Base-by-base conservation (phyloP, 805 yeast species). In the Metschnikowia gelsemii region DNA sequence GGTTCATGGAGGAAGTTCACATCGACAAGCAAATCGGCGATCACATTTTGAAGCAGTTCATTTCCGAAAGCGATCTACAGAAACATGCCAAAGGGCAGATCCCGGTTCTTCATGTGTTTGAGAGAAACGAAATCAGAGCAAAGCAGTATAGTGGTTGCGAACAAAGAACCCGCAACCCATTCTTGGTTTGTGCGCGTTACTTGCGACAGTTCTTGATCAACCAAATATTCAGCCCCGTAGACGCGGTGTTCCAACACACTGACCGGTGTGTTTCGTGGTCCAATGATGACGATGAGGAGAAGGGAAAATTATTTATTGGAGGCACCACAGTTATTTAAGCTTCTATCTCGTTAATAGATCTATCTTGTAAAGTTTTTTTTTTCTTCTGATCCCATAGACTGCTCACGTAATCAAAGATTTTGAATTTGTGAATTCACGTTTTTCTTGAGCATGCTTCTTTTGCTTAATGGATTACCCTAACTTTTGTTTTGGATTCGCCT, bases 1-100 rank as follows among this genome's bases (percentile, higher is more conserved):
- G 82, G 3, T 77, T 75, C 54, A 72, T 71, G 75, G 76, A 72
- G 48, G 38, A 56, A 43, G 54, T 59, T 8, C 34, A 30, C 27
- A 49, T 61, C 14, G 59, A 56, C 41, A 25, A 45, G 12, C 50
- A 40, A 3, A 47, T 61, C 37, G 52, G 49, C 25, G 35, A 51
- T 11, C 41, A 32, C 22, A 62, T 63, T 6, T 45, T 62, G 33
- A 38, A 42, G 18, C 28, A 54, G 12, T 43, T 61, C 28, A 58
- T 62, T 2, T 57, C 44, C 24, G 47, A 50, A 14, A 36, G 23
- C 2, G 45, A 34, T 3, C 34, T 56, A 38, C 45, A 36, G 19
- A 22, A 30, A 18, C 24, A 24, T 12, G 51, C 11, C n/a, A 11
- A 32, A 7, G 45, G 42, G 2, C 35, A 45, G 13, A 43, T 56